A percentile compares a stretch with the other conserved stretches of the same genome.
phyloP scores from a whole-genome alignment of 169 alveolate species.

The Plasmodium reichenowi region DNA sequence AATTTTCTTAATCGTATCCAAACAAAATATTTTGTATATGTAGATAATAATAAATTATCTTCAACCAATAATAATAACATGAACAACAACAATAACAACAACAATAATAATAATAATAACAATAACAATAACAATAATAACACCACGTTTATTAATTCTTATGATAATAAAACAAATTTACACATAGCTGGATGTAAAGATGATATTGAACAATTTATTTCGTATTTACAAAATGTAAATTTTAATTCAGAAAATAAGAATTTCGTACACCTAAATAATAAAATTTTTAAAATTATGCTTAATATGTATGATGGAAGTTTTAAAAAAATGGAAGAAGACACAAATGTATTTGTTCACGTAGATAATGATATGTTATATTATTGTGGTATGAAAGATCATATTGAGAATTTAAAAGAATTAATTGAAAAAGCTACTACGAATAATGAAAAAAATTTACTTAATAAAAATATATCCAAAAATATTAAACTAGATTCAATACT shows the following conservation, averaged over 20 bases:
- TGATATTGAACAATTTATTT: slow-evolving; percentile 58
- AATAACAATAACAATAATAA: too few species aligned
- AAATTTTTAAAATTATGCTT: slow-evolving; percentile 43
- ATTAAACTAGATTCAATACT: slow-evolving; percentile 52
- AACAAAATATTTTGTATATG: slow-evolving; percentile 38
- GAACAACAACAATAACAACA: too few species aligned
- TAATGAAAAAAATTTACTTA: slow-evolving; percentile 21
- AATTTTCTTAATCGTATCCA: slow-evolving; percentile 42
- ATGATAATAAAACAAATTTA: slow-evolving; percentile 15
- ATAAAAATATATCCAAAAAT: slow-evolving; percentile 27
- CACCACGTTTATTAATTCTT: not conserved
- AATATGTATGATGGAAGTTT: slow-evolving; percentile 57
- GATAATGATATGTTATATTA: slow-evolving; percentile 61
- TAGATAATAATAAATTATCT: slow-evolving; percentile 30
- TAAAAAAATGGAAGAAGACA: slow-evolving; percentile 64
- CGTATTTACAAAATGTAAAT: slow-evolving; percentile 19
- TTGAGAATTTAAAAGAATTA: slow-evolving; percentile 41
- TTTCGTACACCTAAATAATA: slow-evolving; percentile 26
- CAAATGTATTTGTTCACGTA: slow-evolving; percentile 47
- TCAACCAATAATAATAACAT: too few species aligned
- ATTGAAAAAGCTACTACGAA: slow-evolving; percentile 56
- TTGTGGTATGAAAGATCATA: slow-evolving; percentile 69
- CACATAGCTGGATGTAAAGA: slow-evolving; percentile 46
- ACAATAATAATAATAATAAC: too few species aligned
- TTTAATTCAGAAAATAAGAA: slow-evolving; percentile 33